Evolutionary conservation across 2,329 filamentous ascomycete species (phyloP).

Genomic region (Raffaelea ambrosiae): DNA sequence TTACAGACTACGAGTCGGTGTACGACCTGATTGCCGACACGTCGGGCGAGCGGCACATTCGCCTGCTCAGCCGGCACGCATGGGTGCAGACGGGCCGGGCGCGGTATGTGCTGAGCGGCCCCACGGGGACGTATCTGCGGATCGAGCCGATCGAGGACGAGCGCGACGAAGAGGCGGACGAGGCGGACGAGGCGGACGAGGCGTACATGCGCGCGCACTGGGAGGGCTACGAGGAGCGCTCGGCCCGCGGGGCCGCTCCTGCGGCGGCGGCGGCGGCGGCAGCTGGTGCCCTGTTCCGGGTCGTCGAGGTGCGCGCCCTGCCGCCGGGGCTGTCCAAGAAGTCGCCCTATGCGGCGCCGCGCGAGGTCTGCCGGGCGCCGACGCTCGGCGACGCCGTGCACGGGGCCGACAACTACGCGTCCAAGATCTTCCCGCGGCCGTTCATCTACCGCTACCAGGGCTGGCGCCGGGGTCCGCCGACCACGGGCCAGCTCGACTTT

Average conservation of each 20-base stretch:
- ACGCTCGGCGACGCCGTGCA: constrained; percentile 71
- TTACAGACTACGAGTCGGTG: constrained; percentile 89
- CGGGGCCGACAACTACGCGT: constrained; percentile 75
- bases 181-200: constrained; percentile 18
- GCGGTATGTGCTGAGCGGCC: constrained; percentile 62
- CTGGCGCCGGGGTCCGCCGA: constrained; percentile 65
- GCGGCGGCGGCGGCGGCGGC: not conserved
- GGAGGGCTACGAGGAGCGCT: no score
- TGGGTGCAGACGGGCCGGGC: constrained; percentile 75
- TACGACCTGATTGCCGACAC: constrained; percentile 82
- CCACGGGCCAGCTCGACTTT: constrained; percentile 56
- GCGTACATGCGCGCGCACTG: no score
- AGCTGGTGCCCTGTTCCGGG: constrained; percentile 26
- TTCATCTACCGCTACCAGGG: constrained; percentile 57
- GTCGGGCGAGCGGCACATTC: constrained; percentile 69
- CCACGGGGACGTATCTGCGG: constrained; percentile 52
- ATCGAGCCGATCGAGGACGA: constrained; percentile 32
- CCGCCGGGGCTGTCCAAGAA: constrained; percentile 31
- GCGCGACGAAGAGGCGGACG: constrained; percentile 11
- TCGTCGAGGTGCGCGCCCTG: constrained; percentile 39
- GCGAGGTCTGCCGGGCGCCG: constrained; percentile 54
- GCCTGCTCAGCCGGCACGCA: constrained; percentile 61
- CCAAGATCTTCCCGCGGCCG: constrained; percentile 52
- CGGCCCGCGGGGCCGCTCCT: no score
- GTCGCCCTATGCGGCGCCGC: constrained; percentile 59